Conservation (phyloP, 1,284 basidiomycete genomes). For the Leccinum angustisporum region DNA sequence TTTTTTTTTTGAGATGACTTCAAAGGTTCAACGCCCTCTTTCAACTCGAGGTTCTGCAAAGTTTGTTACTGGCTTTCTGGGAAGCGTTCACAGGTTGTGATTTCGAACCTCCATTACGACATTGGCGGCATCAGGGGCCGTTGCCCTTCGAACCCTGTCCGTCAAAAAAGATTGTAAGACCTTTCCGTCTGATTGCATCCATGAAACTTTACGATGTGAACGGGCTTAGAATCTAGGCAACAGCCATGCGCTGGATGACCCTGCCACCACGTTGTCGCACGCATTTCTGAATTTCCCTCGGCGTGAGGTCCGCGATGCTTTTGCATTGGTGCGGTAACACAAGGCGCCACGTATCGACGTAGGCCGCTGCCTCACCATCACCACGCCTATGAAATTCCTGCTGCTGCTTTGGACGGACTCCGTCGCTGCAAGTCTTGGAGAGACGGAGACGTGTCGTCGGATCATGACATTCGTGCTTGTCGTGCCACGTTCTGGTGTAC, state of each 20-base stretch:
- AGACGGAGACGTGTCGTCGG: constrained; percentile 57
- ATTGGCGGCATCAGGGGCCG: constrained; percentile 43
- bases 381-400: constrained; percentile 59
- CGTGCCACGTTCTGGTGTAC: constrained; percentile 51
- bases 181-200: background rate
- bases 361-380: constrained; percentile 56
- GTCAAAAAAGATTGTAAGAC: constrained; percentile 35
- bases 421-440: constrained; percentile 49
- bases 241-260: constrained; percentile 17
- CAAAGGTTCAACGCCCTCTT: constrained; percentile 38
- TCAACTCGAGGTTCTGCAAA: constrained; percentile 65
- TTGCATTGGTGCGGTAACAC: constrained; percentile 53
- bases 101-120: constrained; percentile 38
- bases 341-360: constrained; percentile 65
- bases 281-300: constrained; percentile 48
- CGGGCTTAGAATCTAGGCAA: constrained; percentile 11
- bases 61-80: constrained; percentile 57
- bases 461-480: constrained; percentile 65
- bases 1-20: background rate
- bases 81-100: constrained; percentile 34
- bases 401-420: constrained; percentile 61
- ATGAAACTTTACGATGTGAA: background rate
- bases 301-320: constrained; percentile 52
- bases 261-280: constrained; percentile 21
- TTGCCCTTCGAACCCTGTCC: constrained; percentile 45